Percentiles rank a stretch among this genome's conserved stretches.
phyloP scores from a whole-genome alignment of 306 rosid genomes.

The Prinsepia uniflora region DNA sequence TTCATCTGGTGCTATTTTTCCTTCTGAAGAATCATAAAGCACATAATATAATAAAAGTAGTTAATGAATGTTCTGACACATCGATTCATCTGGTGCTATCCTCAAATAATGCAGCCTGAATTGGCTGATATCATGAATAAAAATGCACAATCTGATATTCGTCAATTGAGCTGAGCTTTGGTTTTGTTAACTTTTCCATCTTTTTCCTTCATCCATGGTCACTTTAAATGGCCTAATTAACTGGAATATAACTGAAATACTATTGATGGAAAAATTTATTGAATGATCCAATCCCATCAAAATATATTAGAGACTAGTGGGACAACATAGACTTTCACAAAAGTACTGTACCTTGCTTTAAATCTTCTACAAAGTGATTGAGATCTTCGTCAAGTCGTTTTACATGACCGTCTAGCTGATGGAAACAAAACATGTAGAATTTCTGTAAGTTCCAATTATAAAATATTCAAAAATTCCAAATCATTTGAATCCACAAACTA shows the following conservation, averaged over 20 bases:
- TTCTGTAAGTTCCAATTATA: conserved; percentile 20
- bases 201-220: not conserved
- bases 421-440: conserved; percentile 31
- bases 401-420: conserved; percentile 90
- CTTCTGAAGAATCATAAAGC: conserved; percentile 46
- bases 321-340: not conserved
- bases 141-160: not conserved
- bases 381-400: conserved; percentile 96
- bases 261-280: not conserved
- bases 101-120: not conserved
- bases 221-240: not conserved
- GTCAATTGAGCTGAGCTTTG: not conserved
- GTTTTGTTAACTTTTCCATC: not conserved
- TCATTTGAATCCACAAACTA: conserved; percentile 4
- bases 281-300: not conserved
- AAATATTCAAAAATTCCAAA: conserved; percentile 1
- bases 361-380: conserved; percentile 84
- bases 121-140: not conserved
- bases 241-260: not conserved
- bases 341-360: conserved; percentile 74
- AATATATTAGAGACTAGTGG: not conserved
- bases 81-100: not conserved
- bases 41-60: conserved; percentile 15
- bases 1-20: conserved; percentile 78
- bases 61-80: conserved; percentile 8